Percentiles rank a stretch among this genome's conserved stretches.
These are phyloP conservation scores for Metroxylon sagu DNA, from an alignment of 176 grass and related monocot genomes.

Conservation along the genomic window DNA sequence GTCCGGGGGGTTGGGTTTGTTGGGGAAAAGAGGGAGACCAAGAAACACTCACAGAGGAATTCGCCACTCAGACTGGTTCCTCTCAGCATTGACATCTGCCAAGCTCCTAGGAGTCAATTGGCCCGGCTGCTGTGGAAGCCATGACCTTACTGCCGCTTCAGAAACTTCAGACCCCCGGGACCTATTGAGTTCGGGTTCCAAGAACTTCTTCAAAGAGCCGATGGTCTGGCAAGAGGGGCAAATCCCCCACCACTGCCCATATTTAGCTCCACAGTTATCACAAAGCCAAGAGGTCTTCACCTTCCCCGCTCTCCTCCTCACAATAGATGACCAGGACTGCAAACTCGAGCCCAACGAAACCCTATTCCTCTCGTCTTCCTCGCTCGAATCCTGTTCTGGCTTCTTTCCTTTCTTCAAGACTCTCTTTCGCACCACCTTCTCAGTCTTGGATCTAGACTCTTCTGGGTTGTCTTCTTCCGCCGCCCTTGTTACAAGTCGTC, in stretches of 20 bases:
- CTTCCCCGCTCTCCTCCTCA: slow-evolving; percentile 17
- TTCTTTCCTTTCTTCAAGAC: slow-evolving; percentile 1
- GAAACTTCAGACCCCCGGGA: slow-evolving; percentile 29
- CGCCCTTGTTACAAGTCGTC: slow-evolving; percentile 29
- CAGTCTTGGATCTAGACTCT: not conserved
- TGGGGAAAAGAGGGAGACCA: not conserved
- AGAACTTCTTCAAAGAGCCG: slow-evolving; percentile 18
- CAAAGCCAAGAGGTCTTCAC: slow-evolving; percentile 39
- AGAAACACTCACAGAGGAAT: slow-evolving; percentile 61
- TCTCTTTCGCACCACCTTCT: not conserved
- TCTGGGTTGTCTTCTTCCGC: not conserved
- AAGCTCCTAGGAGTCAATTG: slow-evolving; percentile 48
- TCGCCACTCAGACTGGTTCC: slow-evolving; percentile 54
- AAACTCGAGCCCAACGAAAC: not conserved
- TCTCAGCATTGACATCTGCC: slow-evolving; percentile 37
- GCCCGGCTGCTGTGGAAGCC: slow-evolving; percentile 43
- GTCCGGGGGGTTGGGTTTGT: too few relatives aligned
- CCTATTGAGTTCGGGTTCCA: slow-evolving; percentile 9
- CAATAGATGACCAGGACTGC: not conserved
- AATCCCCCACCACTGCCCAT: slow-evolving; percentile 67
- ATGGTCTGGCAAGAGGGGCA: slow-evolving; percentile 31
- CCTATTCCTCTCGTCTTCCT: slow-evolving; percentile 6
- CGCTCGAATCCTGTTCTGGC: slow-evolving; percentile 6
- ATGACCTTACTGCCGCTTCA: slow-evolving; percentile 35
- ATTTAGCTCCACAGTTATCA: slow-evolving; percentile 36